A percentile compares a stretch with the other conserved stretches of the same genome.
Evolutionary conservation across 73 alveolate genomes (phyloP).

Genomic region (Paramecium primaurelia): DNA sequence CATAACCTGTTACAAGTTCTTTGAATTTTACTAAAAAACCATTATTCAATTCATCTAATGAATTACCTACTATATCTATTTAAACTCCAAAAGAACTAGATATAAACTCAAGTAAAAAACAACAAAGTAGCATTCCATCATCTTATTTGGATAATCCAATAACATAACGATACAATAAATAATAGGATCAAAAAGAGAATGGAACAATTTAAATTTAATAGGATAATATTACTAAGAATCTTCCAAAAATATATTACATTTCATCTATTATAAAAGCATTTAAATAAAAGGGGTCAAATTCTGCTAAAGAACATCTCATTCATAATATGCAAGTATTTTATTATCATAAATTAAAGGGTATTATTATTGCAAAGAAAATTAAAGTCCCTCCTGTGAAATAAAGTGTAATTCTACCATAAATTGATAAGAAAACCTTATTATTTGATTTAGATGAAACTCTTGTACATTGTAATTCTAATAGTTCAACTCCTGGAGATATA

Average conservation of each 20-base stretch:
- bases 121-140: not conserved
- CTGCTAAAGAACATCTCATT: conserved; percentile 35
- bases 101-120: not conserved
- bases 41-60: not conserved
- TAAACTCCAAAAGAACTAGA: not conserved
- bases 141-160: conserved; percentile 4
- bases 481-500: conserved; percentile 22
- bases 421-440: conserved; percentile 56
- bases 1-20: not conserved
- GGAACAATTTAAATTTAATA: not conserved
- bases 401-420: not conserved
- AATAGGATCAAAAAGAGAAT: not conserved
- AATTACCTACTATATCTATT: not conserved
- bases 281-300: not conserved
- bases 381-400: not conserved
- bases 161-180: not conserved
- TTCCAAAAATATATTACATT: not conserved
- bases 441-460: conserved; percentile 62
- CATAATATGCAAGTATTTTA: not conserved
- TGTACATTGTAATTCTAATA: conserved; percentile 45
- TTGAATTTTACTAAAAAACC: not conserved
- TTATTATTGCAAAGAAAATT: not conserved
- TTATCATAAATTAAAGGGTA: not conserved
- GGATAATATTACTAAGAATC: not conserved
- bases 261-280: conserved; percentile 3